Evolutionary conservation across 2,329 filamentous ascomycete species (phyloP).

Genomic region (Neoascochyta sp.): DNA sequence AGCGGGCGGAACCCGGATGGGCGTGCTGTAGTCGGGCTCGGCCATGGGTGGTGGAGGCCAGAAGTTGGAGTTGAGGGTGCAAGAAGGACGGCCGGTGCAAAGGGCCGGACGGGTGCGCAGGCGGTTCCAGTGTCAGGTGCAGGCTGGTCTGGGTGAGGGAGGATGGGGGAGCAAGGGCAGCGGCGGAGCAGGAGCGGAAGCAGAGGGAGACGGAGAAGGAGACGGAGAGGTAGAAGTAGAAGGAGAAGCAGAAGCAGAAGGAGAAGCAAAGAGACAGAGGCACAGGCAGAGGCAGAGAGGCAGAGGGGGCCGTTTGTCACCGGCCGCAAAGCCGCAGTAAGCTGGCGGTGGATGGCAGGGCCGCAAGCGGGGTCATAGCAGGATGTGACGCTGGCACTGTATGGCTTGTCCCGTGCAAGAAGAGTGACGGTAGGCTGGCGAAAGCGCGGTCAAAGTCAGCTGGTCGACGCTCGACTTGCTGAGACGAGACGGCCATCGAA

Average conservation of each 20-base stretch:
- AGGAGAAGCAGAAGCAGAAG: constrained; percentile 1
- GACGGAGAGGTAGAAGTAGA: constrained; percentile 2
- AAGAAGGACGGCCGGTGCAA: constrained; percentile 10
- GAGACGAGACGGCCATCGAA: constrained; percentile 15
- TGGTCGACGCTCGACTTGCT: constrained; percentile 10
- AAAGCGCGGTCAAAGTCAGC: constrained; percentile 13
- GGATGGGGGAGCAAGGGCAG: constrained; percentile 1
- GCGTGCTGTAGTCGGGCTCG: constrained; percentile 19
- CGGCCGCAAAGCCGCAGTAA: constrained; percentile 5
- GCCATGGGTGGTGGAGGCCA: constrained; percentile 19
- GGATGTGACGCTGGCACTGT: constrained; percentile 16
- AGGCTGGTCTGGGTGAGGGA: no score
- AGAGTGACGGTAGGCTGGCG: constrained; percentile 11
- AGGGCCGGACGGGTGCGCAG: no score
- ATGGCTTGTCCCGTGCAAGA: constrained; percentile 12
- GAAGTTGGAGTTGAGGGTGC: constrained; percentile 7
- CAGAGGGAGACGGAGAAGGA: constrained; percentile 1
- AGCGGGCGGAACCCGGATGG: constrained; percentile 14
- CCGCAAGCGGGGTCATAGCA: constrained; percentile 5
- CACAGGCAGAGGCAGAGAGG: no score
- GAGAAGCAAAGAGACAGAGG: constrained; percentile 1
- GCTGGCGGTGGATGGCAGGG: constrained; percentile 8
- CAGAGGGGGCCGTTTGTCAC: constrained; percentile 5
- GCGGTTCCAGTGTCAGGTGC: no score
- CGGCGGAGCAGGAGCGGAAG: constrained; percentile 1